Conservation (phyloP, 1,284 basidiomycete genomes). For the Pyrrhoderma noxium region DNA sequence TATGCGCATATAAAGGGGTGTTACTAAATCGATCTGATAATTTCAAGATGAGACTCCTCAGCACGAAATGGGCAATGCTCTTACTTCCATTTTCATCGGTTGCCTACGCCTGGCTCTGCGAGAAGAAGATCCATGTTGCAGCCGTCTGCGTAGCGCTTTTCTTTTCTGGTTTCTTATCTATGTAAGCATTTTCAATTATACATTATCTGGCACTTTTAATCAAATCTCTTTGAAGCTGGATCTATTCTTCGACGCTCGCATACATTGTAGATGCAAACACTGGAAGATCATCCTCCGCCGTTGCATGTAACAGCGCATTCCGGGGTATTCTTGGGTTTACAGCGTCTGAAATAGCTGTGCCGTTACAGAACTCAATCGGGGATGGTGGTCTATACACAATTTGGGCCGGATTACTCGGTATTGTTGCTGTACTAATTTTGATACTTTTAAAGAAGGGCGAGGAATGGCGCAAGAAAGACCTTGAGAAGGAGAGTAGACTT, state of each 20-base stretch:
- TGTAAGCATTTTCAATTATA: conserved; percentile 38
- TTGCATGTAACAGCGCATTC: conserved; percentile 65
- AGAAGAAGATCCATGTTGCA: conserved; percentile 56
- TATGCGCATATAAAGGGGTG: neutral
- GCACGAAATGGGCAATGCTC: conserved; percentile 47
- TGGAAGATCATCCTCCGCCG: conserved; percentile 64
- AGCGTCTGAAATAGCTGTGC: conserved; percentile 61
- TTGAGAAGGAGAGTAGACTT: conserved; percentile 23
- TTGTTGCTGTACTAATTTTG: conserved; percentile 47
- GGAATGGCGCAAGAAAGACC: conserved; percentile 33
- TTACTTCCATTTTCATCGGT: conserved; percentile 54
- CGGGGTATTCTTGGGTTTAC: conserved; percentile 65
- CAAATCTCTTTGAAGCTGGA: conserved; percentile 41
- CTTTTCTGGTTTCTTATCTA: conserved; percentile 59
- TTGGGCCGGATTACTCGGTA: conserved; percentile 53
- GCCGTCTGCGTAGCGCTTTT: conserved; percentile 59
- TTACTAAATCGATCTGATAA: conserved; percentile 1
- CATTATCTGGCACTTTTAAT: conserved; percentile 6
- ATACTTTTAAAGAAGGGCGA: conserved; percentile 43
- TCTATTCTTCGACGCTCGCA: conserved; percentile 63
- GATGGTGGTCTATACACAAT: conserved; percentile 73
- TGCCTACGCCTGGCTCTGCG: conserved; percentile 71
- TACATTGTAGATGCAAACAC: conserved; percentile 75
- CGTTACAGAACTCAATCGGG: conserved; percentile 43
- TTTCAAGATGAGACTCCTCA: conserved; percentile 65